Percentiles rank a stretch among this genome's conserved stretches.
Conservation (phyloP, 1,139 yeast genomes). For the Magnusiomyces clavatus region DNA sequence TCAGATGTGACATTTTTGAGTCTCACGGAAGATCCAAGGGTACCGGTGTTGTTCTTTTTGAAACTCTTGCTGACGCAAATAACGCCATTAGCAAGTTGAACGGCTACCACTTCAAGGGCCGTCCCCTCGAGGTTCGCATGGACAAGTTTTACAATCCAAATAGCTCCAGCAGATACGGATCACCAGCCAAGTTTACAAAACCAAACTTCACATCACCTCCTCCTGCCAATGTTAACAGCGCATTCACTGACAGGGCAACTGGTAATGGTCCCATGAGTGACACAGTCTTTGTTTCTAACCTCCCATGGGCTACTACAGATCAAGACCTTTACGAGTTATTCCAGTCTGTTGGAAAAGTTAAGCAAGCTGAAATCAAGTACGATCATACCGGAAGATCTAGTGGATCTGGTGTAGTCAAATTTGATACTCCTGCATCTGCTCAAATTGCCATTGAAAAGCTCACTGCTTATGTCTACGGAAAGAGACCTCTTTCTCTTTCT, state of each 20-base stretch:
- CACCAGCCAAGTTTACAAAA: constrained; percentile 19
- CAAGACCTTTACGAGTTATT: constrained; percentile 81
- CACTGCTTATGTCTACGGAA: constrained; percentile 78
- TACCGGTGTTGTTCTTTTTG: constrained; percentile 84
- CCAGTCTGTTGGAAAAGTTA: constrained; percentile 74
- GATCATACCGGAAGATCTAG: constrained; percentile 61
- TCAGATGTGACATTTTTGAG: constrained; percentile 70
- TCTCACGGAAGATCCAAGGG: constrained; percentile 81
- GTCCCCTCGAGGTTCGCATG: constrained; percentile 64
- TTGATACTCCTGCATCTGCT: constrained; percentile 61
- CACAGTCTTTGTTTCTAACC: constrained; percentile 63
- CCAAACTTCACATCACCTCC: constrained; percentile 11
- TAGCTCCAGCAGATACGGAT: constrained; percentile 13
- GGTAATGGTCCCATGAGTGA: constrained; percentile 60
- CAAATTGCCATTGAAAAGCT: constrained; percentile 67
- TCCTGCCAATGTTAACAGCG: constrained; percentile 22
- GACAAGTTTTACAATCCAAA: constrained; percentile 41
- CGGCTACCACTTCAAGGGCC: constrained; percentile 89
- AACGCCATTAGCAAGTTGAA: constrained; percentile 88
- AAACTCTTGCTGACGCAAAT: constrained; percentile 73
- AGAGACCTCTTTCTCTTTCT: constrained; percentile 58
- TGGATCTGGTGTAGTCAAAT: constrained; percentile 81
- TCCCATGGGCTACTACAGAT: constrained; percentile 83
- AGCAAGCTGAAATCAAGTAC: constrained; percentile 68
- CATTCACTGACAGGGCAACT: constrained; percentile 55